phyloP scores from a whole-genome alignment of 805 yeast genomes.

The Metahyphopichia silvanorum region DNA sequence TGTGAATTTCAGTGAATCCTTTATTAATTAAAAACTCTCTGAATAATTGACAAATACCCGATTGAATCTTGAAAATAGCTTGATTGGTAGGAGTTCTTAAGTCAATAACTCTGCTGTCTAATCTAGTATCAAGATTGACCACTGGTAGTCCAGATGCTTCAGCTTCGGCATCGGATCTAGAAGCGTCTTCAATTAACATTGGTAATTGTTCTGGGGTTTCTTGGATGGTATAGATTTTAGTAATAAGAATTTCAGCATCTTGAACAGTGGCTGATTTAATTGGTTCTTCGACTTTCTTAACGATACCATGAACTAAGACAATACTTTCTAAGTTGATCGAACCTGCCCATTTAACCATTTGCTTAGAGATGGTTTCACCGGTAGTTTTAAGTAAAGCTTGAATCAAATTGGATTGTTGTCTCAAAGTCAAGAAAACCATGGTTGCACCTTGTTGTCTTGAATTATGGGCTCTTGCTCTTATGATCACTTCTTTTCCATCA shows the following conservation, averaged over 20 bases:
- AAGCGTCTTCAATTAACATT: conserved; percentile 92
- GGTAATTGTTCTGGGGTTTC: conserved; percentile 94
- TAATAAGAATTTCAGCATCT: conserved; percentile 79
- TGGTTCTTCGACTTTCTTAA: conserved; percentile 78
- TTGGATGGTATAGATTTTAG: conserved; percentile 70
- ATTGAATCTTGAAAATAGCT: conserved; percentile 91
- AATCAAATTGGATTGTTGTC: conserved; percentile 82
- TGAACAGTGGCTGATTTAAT: conserved; percentile 90
- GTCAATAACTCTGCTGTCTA: conserved; percentile 94
- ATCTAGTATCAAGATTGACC: conserved; percentile 93
- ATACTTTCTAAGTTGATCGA: conserved; percentile 83
- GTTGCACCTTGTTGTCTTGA: conserved; percentile 96
- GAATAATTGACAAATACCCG: conserved; percentile 85
- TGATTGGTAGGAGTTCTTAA: conserved; percentile 96
- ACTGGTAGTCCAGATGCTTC: conserved; percentile 89
- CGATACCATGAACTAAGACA: conserved; percentile 84
- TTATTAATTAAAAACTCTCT: conserved; percentile 73
- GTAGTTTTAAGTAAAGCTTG: conserved; percentile 84
- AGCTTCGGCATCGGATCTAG: conserved; percentile 92
- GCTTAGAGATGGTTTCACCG: conserved; percentile 77
- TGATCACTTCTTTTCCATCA: conserved; percentile 74
- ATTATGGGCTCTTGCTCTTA: conserved; percentile 93
- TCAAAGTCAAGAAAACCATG: conserved; percentile 82
- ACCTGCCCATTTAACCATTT: conserved; percentile 95
- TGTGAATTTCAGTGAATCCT: conserved; percentile 87